Percentiles rank a stretch among this genome's conserved stretches.
phyloP scores from a whole-genome alignment of 2,329 filamentous ascomycete genomes.

The Dothidotthia symphoricarpi region DNA sequence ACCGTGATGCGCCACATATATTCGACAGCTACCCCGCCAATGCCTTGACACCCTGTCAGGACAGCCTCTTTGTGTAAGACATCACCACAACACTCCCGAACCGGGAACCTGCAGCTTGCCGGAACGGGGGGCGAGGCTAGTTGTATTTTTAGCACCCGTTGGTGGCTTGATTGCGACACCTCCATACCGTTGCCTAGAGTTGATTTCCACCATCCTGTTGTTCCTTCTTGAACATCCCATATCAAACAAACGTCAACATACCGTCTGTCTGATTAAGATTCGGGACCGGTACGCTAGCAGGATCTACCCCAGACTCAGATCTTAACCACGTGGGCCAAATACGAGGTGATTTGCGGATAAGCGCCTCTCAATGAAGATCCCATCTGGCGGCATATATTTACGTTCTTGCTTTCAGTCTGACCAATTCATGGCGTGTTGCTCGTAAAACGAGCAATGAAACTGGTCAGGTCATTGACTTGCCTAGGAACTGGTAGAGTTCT shows the following conservation, averaged over 20 bases:
- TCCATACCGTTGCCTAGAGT: background rate
- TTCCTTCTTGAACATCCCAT: no score
- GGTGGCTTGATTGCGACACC: background rate
- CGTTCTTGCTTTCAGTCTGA: background rate
- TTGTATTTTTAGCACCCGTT: conserved; percentile 10
- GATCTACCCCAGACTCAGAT: conserved; percentile 26
- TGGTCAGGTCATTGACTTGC: conserved; percentile 23
- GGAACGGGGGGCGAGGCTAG: conserved; percentile 9
- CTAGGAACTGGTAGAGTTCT: conserved; percentile 38
- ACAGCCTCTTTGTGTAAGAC: background rate
- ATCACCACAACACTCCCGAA: conserved; percentile 7
- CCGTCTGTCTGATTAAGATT: background rate
- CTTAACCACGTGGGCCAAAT: conserved; percentile 26
- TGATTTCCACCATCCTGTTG: no score
- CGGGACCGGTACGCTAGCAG: conserved; percentile 13
- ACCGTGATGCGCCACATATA: no score
- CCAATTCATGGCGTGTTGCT: background rate
- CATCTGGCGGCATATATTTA: background rate
- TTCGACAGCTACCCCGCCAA: conserved; percentile 1
- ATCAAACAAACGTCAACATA: no score
- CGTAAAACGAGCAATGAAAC: background rate
- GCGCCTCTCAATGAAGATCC: conserved; percentile 9
- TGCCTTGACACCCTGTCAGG: conserved; percentile 14
- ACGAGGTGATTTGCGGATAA: conserved; percentile 29
- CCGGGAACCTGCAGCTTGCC: conserved; percentile 10